phyloP scores from a whole-genome alignment of 768 basidiomycete species.

The Agrocybe pediades region DNA sequence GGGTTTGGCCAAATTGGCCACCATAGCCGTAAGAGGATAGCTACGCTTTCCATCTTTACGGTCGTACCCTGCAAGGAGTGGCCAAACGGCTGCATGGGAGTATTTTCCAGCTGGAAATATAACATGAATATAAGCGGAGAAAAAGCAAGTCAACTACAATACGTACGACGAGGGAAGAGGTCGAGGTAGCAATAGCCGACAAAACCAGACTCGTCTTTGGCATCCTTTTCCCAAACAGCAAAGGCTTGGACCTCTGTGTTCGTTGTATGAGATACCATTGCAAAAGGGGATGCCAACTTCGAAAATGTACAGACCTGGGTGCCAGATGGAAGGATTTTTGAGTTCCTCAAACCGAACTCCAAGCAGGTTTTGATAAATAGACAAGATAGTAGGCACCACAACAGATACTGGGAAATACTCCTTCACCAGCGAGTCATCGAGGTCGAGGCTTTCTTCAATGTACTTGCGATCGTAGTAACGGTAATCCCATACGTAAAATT shows the following conservation, averaged over 20 bases:
- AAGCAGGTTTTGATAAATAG: conserved; percentile 83
- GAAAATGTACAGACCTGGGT: conserved; percentile 55
- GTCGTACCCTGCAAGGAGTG: conserved; percentile 67
- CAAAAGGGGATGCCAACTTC: background rate
- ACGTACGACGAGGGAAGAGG: conserved; percentile 77
- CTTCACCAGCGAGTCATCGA: conserved; percentile 81
- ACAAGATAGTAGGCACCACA: conserved; percentile 80
- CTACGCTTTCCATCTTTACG: conserved; percentile 55
- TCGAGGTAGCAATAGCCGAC: conserved; percentile 88
- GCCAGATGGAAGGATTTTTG: conserved; percentile 67
- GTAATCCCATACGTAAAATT: conserved; percentile 88
- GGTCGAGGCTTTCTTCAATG: conserved; percentile 63
- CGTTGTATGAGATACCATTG: background rate
- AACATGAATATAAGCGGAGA: background rate
- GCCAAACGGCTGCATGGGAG: conserved; percentile 87
- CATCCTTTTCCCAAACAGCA: conserved; percentile 81
- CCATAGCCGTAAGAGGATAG: conserved; percentile 84
- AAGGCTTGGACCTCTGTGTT: conserved; percentile 74
- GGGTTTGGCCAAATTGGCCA: conserved; percentile 87
- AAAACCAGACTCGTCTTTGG: conserved; percentile 70
- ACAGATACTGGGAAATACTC: conserved; percentile 88
- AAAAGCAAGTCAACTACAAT: background rate
- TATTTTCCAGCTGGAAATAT: conserved; percentile 65
- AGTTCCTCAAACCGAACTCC: conserved; percentile 73
- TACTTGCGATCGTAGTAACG: conserved; percentile 71